Conservation (phyloP, 2,329 filamentous ascomycete species). For the Trichoderma afroharzianum region DNA sequence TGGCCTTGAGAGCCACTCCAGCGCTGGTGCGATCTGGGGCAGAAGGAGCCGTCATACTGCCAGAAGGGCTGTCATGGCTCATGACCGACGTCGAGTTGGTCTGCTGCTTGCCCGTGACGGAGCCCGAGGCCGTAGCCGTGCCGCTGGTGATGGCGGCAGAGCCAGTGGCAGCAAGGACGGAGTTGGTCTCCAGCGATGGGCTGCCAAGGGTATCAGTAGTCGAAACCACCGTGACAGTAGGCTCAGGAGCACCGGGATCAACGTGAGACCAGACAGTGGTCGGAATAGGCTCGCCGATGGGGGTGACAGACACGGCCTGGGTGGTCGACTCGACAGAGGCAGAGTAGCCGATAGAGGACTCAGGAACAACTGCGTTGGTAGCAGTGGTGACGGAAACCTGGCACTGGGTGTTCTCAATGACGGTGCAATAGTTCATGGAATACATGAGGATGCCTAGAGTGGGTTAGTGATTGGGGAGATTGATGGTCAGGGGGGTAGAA, state of each 20-base stretch:
- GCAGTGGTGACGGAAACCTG: constrained; percentile 29
- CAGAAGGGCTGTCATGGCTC: constrained; percentile 18
- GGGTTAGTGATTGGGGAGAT: not conserved
- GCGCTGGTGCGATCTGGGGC: constrained; percentile 32
- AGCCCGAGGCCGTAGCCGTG: constrained; percentile 19
- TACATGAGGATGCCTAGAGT: constrained; percentile 31
- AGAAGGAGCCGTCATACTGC: constrained; percentile 23
- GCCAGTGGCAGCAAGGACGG: constrained; percentile 22
- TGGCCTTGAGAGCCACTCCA: constrained; percentile 23
- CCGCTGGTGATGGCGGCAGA: constrained; percentile 18
- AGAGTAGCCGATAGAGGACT: constrained; percentile 11
- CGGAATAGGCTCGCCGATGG: not conserved
- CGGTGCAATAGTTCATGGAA: constrained; percentile 36
- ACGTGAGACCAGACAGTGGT: not conserved
- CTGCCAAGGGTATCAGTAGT: constrained; percentile 21
- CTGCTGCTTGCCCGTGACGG: constrained; percentile 8
- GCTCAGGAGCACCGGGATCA: not conserved
- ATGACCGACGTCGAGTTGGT: constrained; percentile 25
- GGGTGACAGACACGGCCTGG: not conserved
- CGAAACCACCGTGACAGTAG: constrained; percentile 17
- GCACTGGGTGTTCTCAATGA: constrained; percentile 35
- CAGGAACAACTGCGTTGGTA: constrained; percentile 18
- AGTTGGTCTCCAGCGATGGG: constrained; percentile 22
- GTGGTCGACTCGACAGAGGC: not conserved
- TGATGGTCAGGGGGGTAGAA: not conserved